Percentiles rank a stretch among this genome's conserved stretches.
Conservation (phyloP, 371 early-diverging fungal species). For the Lichtheimia ornata region DNA sequence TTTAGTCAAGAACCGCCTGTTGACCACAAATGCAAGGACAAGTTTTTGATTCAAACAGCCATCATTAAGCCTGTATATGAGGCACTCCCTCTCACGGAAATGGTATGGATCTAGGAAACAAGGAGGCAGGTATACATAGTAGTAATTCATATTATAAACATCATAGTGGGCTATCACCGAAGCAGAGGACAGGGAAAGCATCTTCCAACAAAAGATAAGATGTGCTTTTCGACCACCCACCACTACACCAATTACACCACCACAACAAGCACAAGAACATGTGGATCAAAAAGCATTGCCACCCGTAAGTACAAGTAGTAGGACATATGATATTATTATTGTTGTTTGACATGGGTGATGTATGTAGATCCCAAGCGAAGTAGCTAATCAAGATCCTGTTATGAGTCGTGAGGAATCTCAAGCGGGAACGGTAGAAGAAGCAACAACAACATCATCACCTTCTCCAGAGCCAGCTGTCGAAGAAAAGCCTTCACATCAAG, state of each 20-base stretch:
- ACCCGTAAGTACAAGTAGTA: no score
- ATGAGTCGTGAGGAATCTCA: background rate
- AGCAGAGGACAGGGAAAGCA: conserved; percentile 41
- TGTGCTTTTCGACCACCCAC: conserved; percentile 22
- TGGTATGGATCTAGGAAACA: conserved; percentile 10
- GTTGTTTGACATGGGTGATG: no score
- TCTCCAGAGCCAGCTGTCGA: no score
- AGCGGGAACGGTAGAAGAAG: background rate
- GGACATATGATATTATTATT: no score
- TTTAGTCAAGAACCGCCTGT: conserved; percentile 70
- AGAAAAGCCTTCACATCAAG: no score
- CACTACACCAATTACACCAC: no score
- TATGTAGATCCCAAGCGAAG: no score
- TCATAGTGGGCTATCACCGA: conserved; percentile 61
- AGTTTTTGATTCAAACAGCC: conserved; percentile 91
- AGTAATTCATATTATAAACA: background rate
- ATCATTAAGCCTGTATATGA: conserved; percentile 60
- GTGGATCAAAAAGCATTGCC: no score
- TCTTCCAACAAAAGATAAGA: conserved; percentile 65
- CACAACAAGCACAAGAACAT: no score
- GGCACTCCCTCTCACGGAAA: conserved; percentile 11
- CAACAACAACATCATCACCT: background rate
- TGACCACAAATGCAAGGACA: conserved; percentile 88
- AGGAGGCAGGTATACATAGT: background rate
- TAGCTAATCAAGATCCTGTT: no score